Conservation (phyloP, 2,329 filamentous ascomycete species). For the Pleoardoris graminearum region DNA sequence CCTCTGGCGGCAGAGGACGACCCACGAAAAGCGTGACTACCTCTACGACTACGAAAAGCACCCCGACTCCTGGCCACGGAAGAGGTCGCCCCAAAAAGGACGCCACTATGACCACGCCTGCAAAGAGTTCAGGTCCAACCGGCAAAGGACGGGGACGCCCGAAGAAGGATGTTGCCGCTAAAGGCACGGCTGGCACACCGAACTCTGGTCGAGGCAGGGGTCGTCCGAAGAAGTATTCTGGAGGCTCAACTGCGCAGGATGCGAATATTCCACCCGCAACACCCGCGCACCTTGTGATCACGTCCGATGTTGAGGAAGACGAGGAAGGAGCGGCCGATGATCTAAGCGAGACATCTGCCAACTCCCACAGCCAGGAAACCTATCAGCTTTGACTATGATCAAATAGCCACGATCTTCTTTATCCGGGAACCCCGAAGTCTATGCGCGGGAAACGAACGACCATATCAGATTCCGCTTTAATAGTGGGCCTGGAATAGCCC, state of each 20-base stretch:
- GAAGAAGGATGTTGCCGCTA: neutral
- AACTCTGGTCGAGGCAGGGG: neutral
- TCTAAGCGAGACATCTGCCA: neutral
- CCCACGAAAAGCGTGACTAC: neutral
- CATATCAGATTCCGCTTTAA: too few species aligned
- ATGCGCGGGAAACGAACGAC: too few species aligned
- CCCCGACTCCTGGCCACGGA: neutral
- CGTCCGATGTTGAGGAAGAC: slow-evolving; percentile 1
- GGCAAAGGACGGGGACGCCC: slow-evolving; percentile 1
- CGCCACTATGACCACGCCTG: neutral
- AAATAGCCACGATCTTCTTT: too few species aligned
- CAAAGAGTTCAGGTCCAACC: neutral
- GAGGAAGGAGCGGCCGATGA: neutral
- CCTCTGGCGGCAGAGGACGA: neutral
- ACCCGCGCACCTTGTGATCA: neutral
- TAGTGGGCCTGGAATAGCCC: too few species aligned
- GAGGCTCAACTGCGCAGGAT: neutral
- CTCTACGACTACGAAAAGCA: neutral
- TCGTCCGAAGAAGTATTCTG: neutral
- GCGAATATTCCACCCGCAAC: neutral
- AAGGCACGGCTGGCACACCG: neutral
- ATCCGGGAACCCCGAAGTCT: too few species aligned
- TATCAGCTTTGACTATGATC: neutral
- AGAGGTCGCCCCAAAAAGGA: slow-evolving; percentile 4
- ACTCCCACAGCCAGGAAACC: neutral